Conservation (phyloP, 495 filamentous ascomycete genomes). For the Cudoniella acicularis region DNA sequence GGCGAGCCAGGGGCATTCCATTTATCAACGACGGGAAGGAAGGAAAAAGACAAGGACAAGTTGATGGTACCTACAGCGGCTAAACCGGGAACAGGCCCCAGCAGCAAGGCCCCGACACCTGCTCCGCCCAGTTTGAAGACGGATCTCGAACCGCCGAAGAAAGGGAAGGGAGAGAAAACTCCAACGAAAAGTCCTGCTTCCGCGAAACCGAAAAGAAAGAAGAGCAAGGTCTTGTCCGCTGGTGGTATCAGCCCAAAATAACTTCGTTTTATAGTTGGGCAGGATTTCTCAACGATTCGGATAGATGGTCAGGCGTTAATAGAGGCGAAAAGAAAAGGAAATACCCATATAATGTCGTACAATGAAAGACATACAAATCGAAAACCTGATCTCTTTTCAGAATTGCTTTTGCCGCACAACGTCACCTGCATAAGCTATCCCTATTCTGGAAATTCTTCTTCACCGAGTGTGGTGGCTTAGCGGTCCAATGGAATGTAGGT, state of each 20-base stretch:
- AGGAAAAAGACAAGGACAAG: constrained; percentile 16
- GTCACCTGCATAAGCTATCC: too few relatives aligned
- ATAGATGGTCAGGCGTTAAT: too few relatives aligned
- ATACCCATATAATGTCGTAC: too few relatives aligned
- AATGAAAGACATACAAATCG: too few relatives aligned
- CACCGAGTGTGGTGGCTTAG: too few relatives aligned
- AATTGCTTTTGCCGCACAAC: too few relatives aligned
- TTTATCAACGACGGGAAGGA: constrained; percentile 56
- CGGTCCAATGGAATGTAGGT: too few relatives aligned
- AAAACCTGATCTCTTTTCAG: too few relatives aligned
- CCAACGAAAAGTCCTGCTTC: constrained; percentile 42
- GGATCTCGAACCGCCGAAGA: constrained; percentile 19
- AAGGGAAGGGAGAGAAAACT: constrained; percentile 34
- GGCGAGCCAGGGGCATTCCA: constrained; percentile 87
- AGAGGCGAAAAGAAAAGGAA: too few relatives aligned
- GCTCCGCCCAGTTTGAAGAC: constrained; percentile 19
- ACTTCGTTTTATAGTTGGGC: too few relatives aligned
- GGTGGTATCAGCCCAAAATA: constrained; percentile 13
- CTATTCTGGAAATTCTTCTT: too few relatives aligned
- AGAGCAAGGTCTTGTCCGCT: constrained; percentile 40
- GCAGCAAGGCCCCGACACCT: constrained; percentile 1
- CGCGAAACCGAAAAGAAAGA: constrained; percentile 51
- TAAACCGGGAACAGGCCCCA: neutral
- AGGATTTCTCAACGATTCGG: too few relatives aligned
- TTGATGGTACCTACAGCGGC: constrained; percentile 12